These are phyloP conservation scores for Backusella luteola DNA, from an alignment of 192 early-diverging fungal species.

Conservation along the genomic window DNA sequence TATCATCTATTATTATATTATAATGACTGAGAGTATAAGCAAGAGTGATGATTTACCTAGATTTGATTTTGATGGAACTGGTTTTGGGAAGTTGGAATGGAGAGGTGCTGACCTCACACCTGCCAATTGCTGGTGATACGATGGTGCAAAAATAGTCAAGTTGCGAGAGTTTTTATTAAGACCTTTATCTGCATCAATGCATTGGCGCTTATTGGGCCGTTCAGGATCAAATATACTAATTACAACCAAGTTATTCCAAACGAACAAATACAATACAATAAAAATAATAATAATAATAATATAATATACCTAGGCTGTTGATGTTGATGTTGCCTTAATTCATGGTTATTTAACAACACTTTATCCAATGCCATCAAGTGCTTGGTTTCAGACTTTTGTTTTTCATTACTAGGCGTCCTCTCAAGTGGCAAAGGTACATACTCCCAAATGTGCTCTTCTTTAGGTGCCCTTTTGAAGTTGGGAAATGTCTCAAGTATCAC, in stretches of 20 bases:
- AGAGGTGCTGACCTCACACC: conserved; percentile 13
- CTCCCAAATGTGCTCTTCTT: conserved; percentile 15
- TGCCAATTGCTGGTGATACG: background rate
- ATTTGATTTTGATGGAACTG: background rate
- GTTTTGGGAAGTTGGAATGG: conserved; percentile 7
- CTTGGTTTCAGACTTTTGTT: background rate
- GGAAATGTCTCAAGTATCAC: conserved; percentile 12
- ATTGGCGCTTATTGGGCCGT: conserved; percentile 12
- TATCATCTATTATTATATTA: background rate
- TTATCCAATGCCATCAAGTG: conserved; percentile 36
- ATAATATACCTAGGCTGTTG: background rate
- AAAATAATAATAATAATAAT: background rate
- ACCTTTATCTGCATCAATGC: conserved; percentile 1
- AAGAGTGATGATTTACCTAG: background rate
- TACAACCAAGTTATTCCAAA: background rate
- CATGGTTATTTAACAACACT: conserved; percentile 15
- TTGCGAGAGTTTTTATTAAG: conserved; percentile 26
- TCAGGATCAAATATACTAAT: conserved; percentile 9
- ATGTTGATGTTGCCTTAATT: background rate
- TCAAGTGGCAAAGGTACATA: conserved; percentile 9
- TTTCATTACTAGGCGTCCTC: background rate
- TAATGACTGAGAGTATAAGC: background rate
- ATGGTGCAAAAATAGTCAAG: conserved; percentile 17
- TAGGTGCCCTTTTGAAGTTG: conserved; percentile 12
- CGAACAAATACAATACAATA: background rate